Percentiles rank a stretch among this genome's conserved stretches.
Evolutionary conservation across 2,329 filamentous ascomycete genomes (phyloP).

Genomic region (Xylaria sp.): DNA sequence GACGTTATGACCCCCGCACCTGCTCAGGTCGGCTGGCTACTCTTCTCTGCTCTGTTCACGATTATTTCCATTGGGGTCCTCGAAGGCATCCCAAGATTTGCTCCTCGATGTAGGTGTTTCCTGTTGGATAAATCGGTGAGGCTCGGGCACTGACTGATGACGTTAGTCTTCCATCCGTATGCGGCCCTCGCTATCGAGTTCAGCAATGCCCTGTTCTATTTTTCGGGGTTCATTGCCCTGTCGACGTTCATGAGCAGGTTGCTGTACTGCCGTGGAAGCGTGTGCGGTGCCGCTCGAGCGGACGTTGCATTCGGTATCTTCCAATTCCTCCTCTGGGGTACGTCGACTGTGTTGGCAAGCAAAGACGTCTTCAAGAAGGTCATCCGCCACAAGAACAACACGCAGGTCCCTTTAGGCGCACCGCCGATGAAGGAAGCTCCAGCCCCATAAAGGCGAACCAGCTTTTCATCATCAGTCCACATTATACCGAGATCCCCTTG

Average conservation of each 20-base stretch:
- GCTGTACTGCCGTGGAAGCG: constrained; percentile 61
- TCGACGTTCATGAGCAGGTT: constrained; percentile 61
- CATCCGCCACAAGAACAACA: constrained; percentile 29
- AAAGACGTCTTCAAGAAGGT: constrained; percentile 55
- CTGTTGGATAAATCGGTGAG: too few relatives aligned
- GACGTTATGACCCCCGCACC: constrained; percentile 62
- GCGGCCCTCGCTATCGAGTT: constrained; percentile 56
- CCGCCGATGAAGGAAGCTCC: constrained; percentile 48
- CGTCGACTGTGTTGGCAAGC: constrained; percentile 52
- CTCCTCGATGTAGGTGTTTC: constrained; percentile 45
- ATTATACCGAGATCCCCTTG: constrained; percentile 41
- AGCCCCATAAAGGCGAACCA: constrained; percentile 37
- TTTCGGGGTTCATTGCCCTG: constrained; percentile 64
- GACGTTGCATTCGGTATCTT: constrained; percentile 60
- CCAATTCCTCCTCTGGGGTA: constrained; percentile 60
- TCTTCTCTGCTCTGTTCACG: constrained; percentile 60
- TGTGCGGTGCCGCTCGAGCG: constrained; percentile 62
- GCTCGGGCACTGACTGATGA: not conserved
- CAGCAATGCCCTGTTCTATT: constrained; percentile 61
- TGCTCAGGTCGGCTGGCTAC: constrained; percentile 61
- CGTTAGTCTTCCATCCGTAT: constrained; percentile 54
- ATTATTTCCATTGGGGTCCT: constrained; percentile 61
- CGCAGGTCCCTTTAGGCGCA: constrained; percentile 36
- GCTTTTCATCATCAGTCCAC: constrained; percentile 28
- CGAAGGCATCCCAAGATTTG: constrained; percentile 54